Evolutionary conservation across 306 rosid genomes (phyloP).

Genomic region (Vicia sativa): DNA sequence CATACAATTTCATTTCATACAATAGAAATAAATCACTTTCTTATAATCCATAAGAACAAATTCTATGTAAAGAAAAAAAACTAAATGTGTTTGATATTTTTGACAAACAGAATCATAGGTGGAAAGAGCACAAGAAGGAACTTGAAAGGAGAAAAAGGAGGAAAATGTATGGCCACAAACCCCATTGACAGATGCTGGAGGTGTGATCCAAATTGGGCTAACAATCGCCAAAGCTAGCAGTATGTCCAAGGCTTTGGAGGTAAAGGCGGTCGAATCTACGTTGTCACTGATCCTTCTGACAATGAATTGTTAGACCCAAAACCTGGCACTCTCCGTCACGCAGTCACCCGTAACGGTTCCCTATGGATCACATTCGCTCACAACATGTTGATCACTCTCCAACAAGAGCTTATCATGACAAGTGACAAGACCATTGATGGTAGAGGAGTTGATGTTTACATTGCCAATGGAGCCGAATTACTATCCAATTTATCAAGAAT

Average conservation of each 20-base stretch:
- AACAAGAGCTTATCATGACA: slow-evolving; percentile 62
- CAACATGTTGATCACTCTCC: slow-evolving; percentile 59
- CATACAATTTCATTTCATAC: neutral
- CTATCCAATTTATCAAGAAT: slow-evolving; percentile 60
- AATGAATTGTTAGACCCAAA: slow-evolving; percentile 49
- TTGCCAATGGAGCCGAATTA: slow-evolving; percentile 66
- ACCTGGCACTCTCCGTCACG: slow-evolving; percentile 71
- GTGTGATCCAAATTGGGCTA: slow-evolving; percentile 71
- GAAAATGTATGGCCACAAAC: slow-evolving; percentile 59
- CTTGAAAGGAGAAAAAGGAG: neutral
- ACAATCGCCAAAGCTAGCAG: slow-evolving; percentile 57
- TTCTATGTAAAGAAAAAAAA: neutral
- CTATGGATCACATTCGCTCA: slow-evolving; percentile 69
- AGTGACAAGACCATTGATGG: slow-evolving; percentile 77
- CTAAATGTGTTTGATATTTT: neutral
- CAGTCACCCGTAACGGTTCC: slow-evolving; percentile 57
- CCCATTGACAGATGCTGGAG: slow-evolving; percentile 91
- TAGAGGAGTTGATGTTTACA: slow-evolving; percentile 59
- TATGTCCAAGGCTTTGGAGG: slow-evolving; percentile 82
- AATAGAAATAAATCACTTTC: too few species aligned
- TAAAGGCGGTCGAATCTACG: slow-evolving; percentile 54
- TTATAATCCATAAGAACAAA: too few species aligned
- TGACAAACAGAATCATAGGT: neutral
- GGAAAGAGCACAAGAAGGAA: slow-evolving; percentile 42
- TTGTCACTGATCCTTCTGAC: slow-evolving; percentile 67